Base-by-base conservation (phyloP, 495 filamentous ascomycete genomes). In the Hyaloscypha finlandica region DNA sequence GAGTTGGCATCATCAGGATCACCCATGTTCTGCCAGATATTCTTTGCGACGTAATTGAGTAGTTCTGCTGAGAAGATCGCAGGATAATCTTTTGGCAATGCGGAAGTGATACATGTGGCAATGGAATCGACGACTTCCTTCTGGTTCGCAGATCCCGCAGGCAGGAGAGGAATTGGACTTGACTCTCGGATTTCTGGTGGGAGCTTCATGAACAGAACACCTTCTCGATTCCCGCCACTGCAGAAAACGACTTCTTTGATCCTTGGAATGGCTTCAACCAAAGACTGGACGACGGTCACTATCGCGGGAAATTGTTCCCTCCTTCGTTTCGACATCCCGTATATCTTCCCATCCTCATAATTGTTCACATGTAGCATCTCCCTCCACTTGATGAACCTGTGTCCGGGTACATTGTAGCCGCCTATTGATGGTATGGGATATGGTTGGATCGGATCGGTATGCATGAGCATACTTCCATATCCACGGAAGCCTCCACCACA, bases 401-500 rank as follows among this genome's bases (percentile, higher is more conserved):
- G 68, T 30, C 84, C 85, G 0, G 77, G 75, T 0, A 89, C 90
- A 1, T 81, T 84, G 72, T 94, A 96, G 3, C 93, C 88, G 45
- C 95, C 94, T 77, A 97, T 89, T 56, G 90, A 85, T 0, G 92
- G 90, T 19, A 97, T 90, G 0, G 94, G 94, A 69, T 97, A 97
- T 0, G 88, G 89, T 58, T 85, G 78, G 32, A 89, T 83, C 1
- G 80, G 75, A 58, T 92, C 87, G 58, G 84, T 82, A 73, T 87
- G 81, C 84, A 96, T 90, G 19, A 97, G 79, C 33, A 96, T 83
- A 75, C 91, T 94, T 11, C 94, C 93, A 79, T 95, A 97, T 32
- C 94, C 94, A 19, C 94, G 83, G 75, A 97, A 97, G 0, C 94
- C 94, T 14, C 94, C 94, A 9, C 94, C 94, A 60, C 91, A 96